A percentile compares a stretch with the other conserved stretches of the same genome.
phyloP scores from a whole-genome alignment of 78 protist genomes.

The Acrasis kona region DNA sequence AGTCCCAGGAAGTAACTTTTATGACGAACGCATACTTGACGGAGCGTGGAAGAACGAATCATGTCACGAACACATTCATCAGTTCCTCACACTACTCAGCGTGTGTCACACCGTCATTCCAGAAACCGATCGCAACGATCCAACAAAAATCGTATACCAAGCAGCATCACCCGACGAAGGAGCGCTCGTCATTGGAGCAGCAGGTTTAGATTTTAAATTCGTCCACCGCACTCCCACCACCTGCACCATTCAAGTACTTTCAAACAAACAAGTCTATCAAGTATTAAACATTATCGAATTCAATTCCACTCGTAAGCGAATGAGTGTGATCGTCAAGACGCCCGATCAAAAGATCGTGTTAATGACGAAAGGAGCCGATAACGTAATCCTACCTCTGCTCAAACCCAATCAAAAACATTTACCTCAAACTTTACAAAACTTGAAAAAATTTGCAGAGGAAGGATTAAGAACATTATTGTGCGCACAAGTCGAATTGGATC shows the following conservation, averaged over 20 bases:
- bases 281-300: conserved; percentile 11
- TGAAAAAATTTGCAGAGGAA: conserved; percentile 38
- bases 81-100: conserved; percentile 42
- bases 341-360: conserved; percentile 11
- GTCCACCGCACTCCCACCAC: background rate
- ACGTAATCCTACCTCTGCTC: conserved; percentile 31
- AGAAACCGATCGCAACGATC: conserved; percentile 25
- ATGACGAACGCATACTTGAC: background rate
- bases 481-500: background rate
- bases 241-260: background rate
- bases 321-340: conserved; percentile 27
- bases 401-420: background rate
- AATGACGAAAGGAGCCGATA: conserved; percentile 79
- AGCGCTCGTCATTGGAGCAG: conserved; percentile 69
- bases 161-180: conserved; percentile 87
- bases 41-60: background rate
- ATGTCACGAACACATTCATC: background rate
- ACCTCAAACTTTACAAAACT: background rate
- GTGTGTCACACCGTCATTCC: conserved; percentile 72
- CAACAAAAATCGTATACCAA: conserved; percentile 37
- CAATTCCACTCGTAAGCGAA: conserved; percentile 22
- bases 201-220: conserved; percentile 14
- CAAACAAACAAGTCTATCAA: background rate
- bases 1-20: background rate
- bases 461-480: conserved; percentile 71